phyloP scores from a whole-genome alignment of 257 asterid genomes.

The Catharanthus roseus region DNA sequence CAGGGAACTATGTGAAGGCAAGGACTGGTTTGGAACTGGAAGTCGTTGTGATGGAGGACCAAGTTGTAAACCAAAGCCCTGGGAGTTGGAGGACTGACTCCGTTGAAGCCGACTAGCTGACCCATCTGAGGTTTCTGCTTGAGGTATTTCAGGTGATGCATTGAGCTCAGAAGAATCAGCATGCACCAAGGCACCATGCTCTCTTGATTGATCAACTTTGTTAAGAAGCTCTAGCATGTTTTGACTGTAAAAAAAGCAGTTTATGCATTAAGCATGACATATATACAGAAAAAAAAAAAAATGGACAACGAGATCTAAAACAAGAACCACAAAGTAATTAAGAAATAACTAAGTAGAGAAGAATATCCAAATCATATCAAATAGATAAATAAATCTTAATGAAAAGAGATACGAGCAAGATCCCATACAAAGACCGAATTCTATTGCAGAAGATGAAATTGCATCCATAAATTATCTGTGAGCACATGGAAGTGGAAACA shows the following conservation, averaged over 20 bases:
- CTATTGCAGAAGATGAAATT: neutral
- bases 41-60: constrained; percentile 78
- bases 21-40: constrained; percentile 39
- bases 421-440: neutral
- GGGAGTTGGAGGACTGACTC: constrained; percentile 54
- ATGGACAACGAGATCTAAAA: neutral
- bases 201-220: constrained; percentile 77
- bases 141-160: constrained; percentile 44
- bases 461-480: neutral
- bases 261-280: neutral
- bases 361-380: neutral
- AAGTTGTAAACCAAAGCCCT: constrained; percentile 87
- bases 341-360: neutral
- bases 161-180: constrained; percentile 36
- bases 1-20: constrained; percentile 41
- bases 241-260: constrained; percentile 45
- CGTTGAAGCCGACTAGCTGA: constrained; percentile 42
- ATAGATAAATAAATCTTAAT: neutral
- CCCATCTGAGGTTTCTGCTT: constrained; percentile 46
- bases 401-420: neutral
- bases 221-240: constrained; percentile 93
- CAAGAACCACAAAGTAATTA: neutral
- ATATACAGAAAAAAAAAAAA: neutral
- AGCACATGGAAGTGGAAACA: neutral
- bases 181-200: constrained; percentile 36